phyloP scores from a whole-genome alignment of 257 asterid genomes.

The Solanum tarijense region DNA sequence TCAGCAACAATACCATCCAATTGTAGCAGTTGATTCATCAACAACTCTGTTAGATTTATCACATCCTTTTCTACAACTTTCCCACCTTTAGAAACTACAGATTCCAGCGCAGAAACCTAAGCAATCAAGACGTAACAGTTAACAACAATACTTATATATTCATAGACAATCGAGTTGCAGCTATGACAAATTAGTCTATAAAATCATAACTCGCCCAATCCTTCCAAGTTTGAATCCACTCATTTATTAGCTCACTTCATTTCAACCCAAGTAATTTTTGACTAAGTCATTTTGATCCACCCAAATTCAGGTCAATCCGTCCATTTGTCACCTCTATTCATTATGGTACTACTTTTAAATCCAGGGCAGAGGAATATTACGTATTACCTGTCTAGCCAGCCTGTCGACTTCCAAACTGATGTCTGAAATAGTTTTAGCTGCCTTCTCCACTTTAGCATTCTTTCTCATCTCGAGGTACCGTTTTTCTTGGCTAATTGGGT shows the following conservation, averaged over 20 bases:
- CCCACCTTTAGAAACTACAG: conserved; percentile 30
- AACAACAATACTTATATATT: neutral
- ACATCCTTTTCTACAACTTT: conserved; percentile 27
- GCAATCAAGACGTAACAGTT: neutral
- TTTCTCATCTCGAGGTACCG: conserved; percentile 33
- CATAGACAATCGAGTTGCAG: neutral
- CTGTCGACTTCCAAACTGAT: conserved; percentile 35
- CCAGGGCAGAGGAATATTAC: neutral
- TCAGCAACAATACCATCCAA: conserved; percentile 32
- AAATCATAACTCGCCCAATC: neutral
- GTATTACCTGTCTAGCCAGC: conserved; percentile 28
- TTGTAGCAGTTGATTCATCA: conserved; percentile 39
- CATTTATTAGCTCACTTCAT: neutral
- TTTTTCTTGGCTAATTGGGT: conserved; percentile 38
- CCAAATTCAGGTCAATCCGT: neutral
- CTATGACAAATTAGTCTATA: neutral
- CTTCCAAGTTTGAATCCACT: neutral
- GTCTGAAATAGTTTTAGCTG: conserved; percentile 32
- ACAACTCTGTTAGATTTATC: conserved; percentile 22
- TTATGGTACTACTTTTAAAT: neutral
- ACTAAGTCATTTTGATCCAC: neutral
- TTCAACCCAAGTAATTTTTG: neutral
- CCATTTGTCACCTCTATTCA: neutral
- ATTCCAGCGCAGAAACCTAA: conserved; percentile 34
- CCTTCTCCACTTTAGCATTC: conserved; percentile 36